phyloP scores from a whole-genome alignment of 495 filamentous ascomycete genomes.

The Hyphodiscus hymeniophilus region DNA sequence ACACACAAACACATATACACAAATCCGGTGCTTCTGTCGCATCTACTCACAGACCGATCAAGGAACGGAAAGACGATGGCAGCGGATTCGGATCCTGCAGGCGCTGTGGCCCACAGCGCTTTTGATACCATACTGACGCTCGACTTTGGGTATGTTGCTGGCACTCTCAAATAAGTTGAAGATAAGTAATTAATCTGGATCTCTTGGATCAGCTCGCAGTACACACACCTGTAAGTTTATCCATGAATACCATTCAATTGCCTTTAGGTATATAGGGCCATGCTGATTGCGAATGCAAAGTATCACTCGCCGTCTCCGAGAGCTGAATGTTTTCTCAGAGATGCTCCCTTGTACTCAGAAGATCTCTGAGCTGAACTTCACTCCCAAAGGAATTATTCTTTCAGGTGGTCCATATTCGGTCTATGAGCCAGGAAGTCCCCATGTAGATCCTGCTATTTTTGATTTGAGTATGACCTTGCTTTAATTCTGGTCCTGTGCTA shows the following conservation, averaged over 20 bases:
- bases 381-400: conserved; percentile 76
- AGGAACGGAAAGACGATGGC: conserved; percentile 8
- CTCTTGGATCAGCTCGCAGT: conserved; percentile 39
- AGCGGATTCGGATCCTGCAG: conserved; percentile 6
- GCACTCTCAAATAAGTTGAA: conserved; percentile 4
- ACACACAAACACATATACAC: conserved; percentile 1
- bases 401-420: conserved; percentile 70
- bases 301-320: conserved; percentile 67
- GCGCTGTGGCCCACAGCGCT: conserved; percentile 13
- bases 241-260: conserved; percentile 7
- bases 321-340: conserved; percentile 79
- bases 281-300: conserved; percentile 6
- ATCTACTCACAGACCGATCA: conserved; percentile 1
- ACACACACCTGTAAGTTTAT: conserved; percentile 60
- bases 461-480: conserved; percentile 61
- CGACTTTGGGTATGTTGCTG: conserved; percentile 16
- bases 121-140: conserved; percentile 20
- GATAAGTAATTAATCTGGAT: conserved; percentile 9
- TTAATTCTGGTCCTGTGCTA: conserved; percentile 59
- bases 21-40: conserved; percentile 2
- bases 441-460: conserved; percentile 72
- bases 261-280: conserved; percentile 1
- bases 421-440: conserved; percentile 62
- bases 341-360: conserved; percentile 90
- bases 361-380: conserved; percentile 65